Base-by-base conservation (phyloP, 2,329 filamentous ascomycete species). In the Tolypocladium sp. region DNA sequence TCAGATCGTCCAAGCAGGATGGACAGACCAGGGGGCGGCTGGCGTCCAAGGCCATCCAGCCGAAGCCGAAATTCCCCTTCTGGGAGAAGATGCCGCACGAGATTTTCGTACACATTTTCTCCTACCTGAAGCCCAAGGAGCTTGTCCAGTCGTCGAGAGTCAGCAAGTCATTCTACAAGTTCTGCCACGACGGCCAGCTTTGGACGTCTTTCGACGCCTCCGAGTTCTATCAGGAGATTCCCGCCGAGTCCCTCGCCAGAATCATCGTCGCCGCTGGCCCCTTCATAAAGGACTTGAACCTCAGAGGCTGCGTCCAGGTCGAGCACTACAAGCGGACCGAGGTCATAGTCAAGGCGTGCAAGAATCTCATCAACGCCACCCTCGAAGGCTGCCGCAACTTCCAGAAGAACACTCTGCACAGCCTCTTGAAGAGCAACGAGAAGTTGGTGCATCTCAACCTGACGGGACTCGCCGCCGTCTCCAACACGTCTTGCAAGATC, bases 161-260 rank as follows among this genome's bases (percentile, higher is more conserved):
- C 25, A 93, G 86, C 69, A 91, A 86, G 71, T 75, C 81, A 7
- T 97, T 94, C 79, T 80, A 96, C 71, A 80, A 82, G 55, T 86
- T 90, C 74, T 97, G 93, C 74, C 96, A 93, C 67, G 93, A 99
- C 71, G 94, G 94, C 2, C 94, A 99, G 74, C 76, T 97, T 20
- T 99, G 94, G 94, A 87, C 86, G 4, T 85, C 82, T 49, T 82
- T 97, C 55, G 92, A 97, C 71, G 86, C 90, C 2, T 88, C 91
- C 9, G 86, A 90, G 56, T 97, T 93, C 73, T 97, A 97, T 70
- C 84, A 83, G 63, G 84, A 92, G 57, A 97, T 97, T 63, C 88
- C 93, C 0, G 90, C 89, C 27, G 86, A 90, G 63, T 90, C 90
- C 0, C 76, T 99, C 55, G 85, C 92, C 59, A 91, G 89, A 68